A percentile compares a stretch with the other conserved stretches of the same genome.
Evolutionary conservation across 2,329 filamentous ascomycete genomes (phyloP).

Genomic region (Lecanicillium sp.): DNA sequence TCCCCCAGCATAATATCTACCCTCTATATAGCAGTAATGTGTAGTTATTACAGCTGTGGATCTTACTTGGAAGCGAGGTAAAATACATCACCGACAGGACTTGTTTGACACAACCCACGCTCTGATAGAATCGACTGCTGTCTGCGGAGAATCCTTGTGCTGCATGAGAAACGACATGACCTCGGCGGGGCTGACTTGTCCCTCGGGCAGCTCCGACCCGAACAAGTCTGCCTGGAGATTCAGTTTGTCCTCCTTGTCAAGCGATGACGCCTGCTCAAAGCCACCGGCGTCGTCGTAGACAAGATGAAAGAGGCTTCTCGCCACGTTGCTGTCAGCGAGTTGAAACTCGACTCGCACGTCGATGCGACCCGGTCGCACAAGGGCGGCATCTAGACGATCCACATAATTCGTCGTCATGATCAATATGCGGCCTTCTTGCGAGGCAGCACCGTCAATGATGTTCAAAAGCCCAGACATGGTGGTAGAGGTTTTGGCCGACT

Average conservation of each 20-base stretch:
- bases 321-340: background rate
- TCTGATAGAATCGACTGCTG: background rate
- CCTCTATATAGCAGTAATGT: too few relatives aligned
- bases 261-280: background rate
- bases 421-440: slow-evolving; percentile 60
- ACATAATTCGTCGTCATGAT: slow-evolving; percentile 67
- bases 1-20: too few relatives aligned
- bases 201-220: background rate
- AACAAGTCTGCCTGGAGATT: background rate
- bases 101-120: background rate
- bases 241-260: background rate
- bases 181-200: background rate
- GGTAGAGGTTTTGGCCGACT: background rate
- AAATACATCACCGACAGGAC: too few relatives aligned
- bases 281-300: background rate
- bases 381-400: slow-evolving; percentile 54
- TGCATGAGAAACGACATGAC: slow-evolving; percentile 4
- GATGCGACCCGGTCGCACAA: slow-evolving; percentile 57
- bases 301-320: background rate
- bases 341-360: slow-evolving; percentile 45
- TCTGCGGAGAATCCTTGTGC: background rate
- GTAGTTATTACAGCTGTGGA: too few relatives aligned
- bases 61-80: too few relatives aligned
- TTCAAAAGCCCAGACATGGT: slow-evolving; percentile 61
- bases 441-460: slow-evolving; percentile 61